Base-by-base conservation (phyloP, 495 filamentous ascomycete genomes). In the Pyrenula massariospora region DNA sequence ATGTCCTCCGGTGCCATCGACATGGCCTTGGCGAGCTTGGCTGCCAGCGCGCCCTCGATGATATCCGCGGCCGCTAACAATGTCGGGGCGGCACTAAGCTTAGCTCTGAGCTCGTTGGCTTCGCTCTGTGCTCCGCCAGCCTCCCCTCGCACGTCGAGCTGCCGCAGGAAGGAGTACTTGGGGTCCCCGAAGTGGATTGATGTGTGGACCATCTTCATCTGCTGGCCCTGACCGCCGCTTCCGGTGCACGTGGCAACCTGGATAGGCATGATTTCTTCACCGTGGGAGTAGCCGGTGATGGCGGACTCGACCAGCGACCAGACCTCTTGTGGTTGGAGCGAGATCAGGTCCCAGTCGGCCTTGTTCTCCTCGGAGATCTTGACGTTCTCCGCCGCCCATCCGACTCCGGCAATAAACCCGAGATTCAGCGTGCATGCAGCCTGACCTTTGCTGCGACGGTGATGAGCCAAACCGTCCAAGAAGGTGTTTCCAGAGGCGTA, bases 371-470 rank as follows among this genome's bases (percentile, higher is more conserved):
- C 57, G 52, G 53, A 36, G 19, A 59, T 24, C 36, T 59, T 55
- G 22, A 59, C 57, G 48, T 59, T 59, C 25, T 69, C 60, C 42
- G 58, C 78, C 61, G 82, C 69, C 70, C 80, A 82, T 19, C 81
- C 81, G 0, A 79, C 76, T 52, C 75, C 79, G 0, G 73, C 74
- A 12, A 84, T 77, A 24, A 77, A 72, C 5, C 77, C 80, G 0
- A 86, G 67, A 15, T 63, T 56, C 52, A 22, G 60, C 58, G 3
- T 62, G 60, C 0, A 66, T 56, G 62, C 65, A 1, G 58, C 63
- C 58, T 64, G 55, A 1, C 68, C 68, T 3, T 70, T 67, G 2
- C 62, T 56, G 12, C 55, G 15, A 2, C 70, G 70, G 0, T 68
- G 66, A 57, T 73, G 58, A 0, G 66, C 68, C 19, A 78, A 63